phyloP scores from a whole-genome alignment of 441 rosid species.

The Macaranga tanarius region DNA sequence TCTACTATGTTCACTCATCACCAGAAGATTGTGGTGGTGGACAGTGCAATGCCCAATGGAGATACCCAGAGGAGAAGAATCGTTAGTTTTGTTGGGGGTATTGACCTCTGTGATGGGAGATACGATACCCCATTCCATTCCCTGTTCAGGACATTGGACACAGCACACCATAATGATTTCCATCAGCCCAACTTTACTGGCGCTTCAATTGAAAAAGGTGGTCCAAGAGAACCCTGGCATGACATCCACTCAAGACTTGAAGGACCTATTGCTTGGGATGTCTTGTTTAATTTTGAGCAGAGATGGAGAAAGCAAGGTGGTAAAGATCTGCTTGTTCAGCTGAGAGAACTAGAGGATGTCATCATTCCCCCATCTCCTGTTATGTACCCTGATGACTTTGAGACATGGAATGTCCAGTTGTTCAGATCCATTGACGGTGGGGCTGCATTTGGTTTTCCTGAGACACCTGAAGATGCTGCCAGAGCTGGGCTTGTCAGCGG shows the following conservation, averaged over 20 bases:
- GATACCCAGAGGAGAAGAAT: conserved; percentile 69
- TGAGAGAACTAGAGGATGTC: conserved; percentile 73
- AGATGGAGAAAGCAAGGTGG: conserved; percentile 97
- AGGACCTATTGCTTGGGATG: conserved; percentile 99
- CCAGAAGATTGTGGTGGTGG: conserved; percentile 95
- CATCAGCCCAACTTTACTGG: conserved; percentile 93
- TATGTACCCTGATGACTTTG: conserved; percentile 74
- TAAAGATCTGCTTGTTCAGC: conserved; percentile 67
- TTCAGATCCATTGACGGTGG: conserved; percentile 98
- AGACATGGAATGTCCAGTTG: conserved; percentile 85
- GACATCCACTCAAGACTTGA: conserved; percentile 96
- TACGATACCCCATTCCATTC: conserved; percentile 93
- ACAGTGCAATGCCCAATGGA: conserved; percentile 69
- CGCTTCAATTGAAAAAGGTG: conserved; percentile 83
- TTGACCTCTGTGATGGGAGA: conserved; percentile 98
- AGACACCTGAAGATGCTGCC: conserved; percentile 91
- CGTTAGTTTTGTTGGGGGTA: conserved; percentile 90
- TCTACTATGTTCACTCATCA: conserved; percentile 98
- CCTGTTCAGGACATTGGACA: conserved; percentile 91
- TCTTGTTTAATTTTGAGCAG: conserved; percentile 87
- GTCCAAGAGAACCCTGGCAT: conserved; percentile 99
- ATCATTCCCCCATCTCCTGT: conserved; percentile 93
- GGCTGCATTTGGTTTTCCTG: conserved; percentile 96
- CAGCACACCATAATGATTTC: conserved; percentile 95
- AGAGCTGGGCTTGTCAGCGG: conserved; percentile 95